Base-by-base conservation (phyloP, 495 filamentous ascomycete genomes). In the Penicillium samsonianum region DNA sequence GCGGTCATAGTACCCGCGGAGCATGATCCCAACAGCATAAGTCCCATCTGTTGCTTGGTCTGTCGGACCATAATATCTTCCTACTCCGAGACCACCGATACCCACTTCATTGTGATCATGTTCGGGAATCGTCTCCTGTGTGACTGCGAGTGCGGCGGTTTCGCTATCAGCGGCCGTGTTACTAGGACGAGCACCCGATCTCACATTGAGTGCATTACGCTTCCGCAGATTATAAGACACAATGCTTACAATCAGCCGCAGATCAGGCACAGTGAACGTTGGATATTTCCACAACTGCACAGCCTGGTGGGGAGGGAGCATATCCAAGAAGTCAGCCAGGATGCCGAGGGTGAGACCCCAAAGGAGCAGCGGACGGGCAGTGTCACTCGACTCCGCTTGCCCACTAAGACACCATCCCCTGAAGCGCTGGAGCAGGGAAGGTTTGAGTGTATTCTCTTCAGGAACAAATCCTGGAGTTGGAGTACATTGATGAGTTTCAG, bases 321-420 rank as follows among this genome's bases (percentile, higher is more conserved):
- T 78, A 47, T 90, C 86, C 38, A 91, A 74, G 59, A 91, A 87
- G 69, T 92, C 89, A 25, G 84, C 81, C 30, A 90, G 59, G 26
- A 92, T 80, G 7, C 87, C 87, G 5, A 91, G 77, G 0, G 89
- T 91, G 17, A 92, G 67, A 0, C 89, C 89, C 89, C 89, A 92
- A 1, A 91, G 81, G 4, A 90, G 69, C 14, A 92, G 74, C 7
- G 86, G 83, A 20, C 71, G 77, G 41, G 47, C 65, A 28, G 57
- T 57, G 22, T 67, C 66, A 22, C 58, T 57, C 0, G 70, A 70
- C 4, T 67, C 64, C 17, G 71, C 67, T 52, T 76, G 75, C 50
- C 66, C 65, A 57, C 70, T 59, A 4, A 67, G 38, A 44, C 62
- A 68, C 73, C 70, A 76, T 5, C 61, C 50, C 50, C 66, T 72